Conservation (phyloP, 2,329 filamentous ascomycete genomes). For the Fusarium sp. region DNA sequence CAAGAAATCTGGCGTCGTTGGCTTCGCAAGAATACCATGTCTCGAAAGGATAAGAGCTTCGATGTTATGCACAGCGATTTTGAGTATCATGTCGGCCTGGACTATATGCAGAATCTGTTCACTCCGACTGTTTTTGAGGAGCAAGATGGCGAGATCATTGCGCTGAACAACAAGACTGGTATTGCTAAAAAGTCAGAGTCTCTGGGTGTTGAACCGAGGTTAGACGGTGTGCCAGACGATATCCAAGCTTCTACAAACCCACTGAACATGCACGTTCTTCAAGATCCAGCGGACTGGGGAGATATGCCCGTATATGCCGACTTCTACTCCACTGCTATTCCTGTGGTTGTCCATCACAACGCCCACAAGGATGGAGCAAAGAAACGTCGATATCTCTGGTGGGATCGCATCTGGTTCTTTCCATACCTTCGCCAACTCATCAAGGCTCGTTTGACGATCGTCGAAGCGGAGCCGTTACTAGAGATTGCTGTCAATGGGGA, state of each 20-base stretch:
- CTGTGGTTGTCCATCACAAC: slow-evolving; percentile 34
- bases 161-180: slow-evolving; percentile 9
- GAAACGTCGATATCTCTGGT: slow-evolving; percentile 21
- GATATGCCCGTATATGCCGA: slow-evolving; percentile 32
- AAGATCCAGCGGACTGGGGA: slow-evolving; percentile 7
- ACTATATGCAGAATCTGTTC: slow-evolving; percentile 30
- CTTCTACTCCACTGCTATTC: slow-evolving; percentile 28
- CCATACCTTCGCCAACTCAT: slow-evolving; percentile 18
- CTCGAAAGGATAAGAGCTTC: background rate
- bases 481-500: background rate
- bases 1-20: slow-evolving; percentile 33
- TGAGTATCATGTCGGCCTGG: slow-evolving; percentile 33
- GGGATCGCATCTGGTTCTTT: slow-evolving; percentile 35
- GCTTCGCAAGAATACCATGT: background rate
- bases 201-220: background rate
- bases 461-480: background rate
- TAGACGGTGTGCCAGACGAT: slow-evolving; percentile 16
- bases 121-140: slow-evolving; percentile 33
- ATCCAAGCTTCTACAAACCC: background rate
- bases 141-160: slow-evolving; percentile 24
- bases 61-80: slow-evolving; percentile 12
- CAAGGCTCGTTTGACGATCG: background rate
- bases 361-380: slow-evolving; percentile 21
- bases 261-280: background rate
- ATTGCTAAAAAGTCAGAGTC: slow-evolving; percentile 10